Evolutionary conservation across 2,329 filamentous ascomycete species (phyloP), one percentile per base, ranked within the genome.

Genomic region (Drechslerella coelobrocha): DNA sequence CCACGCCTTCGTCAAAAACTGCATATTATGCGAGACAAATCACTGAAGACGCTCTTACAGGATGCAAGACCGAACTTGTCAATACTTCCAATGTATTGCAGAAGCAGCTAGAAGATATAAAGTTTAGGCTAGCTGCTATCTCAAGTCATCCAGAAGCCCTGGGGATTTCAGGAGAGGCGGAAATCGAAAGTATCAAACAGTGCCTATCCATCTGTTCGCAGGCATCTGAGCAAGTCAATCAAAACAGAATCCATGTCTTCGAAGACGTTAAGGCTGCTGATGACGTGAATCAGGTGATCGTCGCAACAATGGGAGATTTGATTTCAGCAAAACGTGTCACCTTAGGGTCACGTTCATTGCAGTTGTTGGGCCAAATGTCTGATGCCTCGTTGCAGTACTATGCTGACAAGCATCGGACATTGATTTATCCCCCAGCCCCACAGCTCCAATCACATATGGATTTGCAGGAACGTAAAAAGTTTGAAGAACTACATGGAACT

Each of bases 241-340:
- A 73, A 24, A 73, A 75, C 17, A 73, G 75, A 51, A 68, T 73
- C 1, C 76, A 78, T 72, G 65, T 75, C 12, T 78, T 75, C 59
- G 76, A 77, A 62, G 76, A 78, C 73, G 72, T 78, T 21, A 65
- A 59, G 8, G 74, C 75, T 37, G 61, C 69, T 4, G 76, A 78
- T 68, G 73, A 78, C 69, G 60, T 74, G 29, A 74, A 77, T 60
- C 76, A 78, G 53, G 54, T 77, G 45, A 66, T 78, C 21, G 74
- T 78, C 50, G 76, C 76, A 51, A 78, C 77, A 27, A 71, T 78
- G 60, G 76, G 77, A 51, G 76, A 77, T 61, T 72, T 78, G 45
- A 75, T 78, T 54, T 76, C 76, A 12, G 77, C 76, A 2, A 78
- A 73, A 65, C 74, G 73, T 45, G 69, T 78, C 55, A 75, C 71